Conservation (phyloP, 2,329 filamentous ascomycete species). For the Fusarium beomiforme region DNA sequence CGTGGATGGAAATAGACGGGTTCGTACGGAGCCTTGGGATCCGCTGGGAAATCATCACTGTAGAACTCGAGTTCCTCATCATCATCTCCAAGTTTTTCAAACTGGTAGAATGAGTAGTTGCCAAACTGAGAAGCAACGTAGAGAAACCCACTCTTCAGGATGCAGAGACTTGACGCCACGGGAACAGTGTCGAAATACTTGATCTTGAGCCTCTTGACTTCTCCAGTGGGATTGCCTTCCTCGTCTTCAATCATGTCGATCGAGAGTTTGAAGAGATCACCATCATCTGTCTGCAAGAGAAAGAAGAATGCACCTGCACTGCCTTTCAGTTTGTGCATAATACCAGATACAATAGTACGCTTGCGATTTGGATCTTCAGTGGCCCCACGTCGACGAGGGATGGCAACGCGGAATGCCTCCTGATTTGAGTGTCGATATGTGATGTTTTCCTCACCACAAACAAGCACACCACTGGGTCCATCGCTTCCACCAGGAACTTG, state of each 20-base stretch:
- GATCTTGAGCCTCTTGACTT: constrained; percentile 86
- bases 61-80: constrained; percentile 88
- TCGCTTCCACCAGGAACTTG: constrained; percentile 95
- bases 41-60: constrained; percentile 83
- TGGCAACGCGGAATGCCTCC: constrained; percentile 85
- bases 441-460: constrained; percentile 93
- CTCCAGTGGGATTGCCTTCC: constrained; percentile 79
- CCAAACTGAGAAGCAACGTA: constrained; percentile 93
- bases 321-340: constrained; percentile 96
- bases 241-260: constrained; percentile 90
- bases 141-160: constrained; percentile 94
- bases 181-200: constrained; percentile 99
- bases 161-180: constrained; percentile 85
- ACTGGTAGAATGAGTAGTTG: constrained; percentile 95
- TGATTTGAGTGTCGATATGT: constrained; percentile 98
- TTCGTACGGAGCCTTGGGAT: constrained; percentile 75
- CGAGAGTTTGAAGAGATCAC: constrained; percentile 97
- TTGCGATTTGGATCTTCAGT: constrained; percentile 94
- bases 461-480: constrained; percentile 92
- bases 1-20: constrained; percentile 89
- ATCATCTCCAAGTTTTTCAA: constrained; percentile 96
- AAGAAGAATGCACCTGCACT: constrained; percentile 93
- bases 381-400: constrained; percentile 85
- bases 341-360: constrained; percentile 84
- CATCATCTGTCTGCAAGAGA: constrained; percentile 93